A percentile compares a stretch with the other conserved stretches of the same genome.
Conservation (phyloP, 2,329 filamentous ascomycete species). For the Daldinia sp. region DNA sequence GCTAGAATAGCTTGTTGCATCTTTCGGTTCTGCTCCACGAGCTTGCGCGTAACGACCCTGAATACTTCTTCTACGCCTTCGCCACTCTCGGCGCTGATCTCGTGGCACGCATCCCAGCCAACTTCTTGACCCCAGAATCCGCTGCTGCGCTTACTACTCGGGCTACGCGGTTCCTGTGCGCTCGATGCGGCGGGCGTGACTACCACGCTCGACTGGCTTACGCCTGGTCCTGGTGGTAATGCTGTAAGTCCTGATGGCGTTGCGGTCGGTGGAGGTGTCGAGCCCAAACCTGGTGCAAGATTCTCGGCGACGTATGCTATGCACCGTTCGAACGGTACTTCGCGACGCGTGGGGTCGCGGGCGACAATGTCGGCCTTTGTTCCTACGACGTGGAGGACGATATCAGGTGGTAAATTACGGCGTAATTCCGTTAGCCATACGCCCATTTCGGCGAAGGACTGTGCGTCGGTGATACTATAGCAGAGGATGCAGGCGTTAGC, state of each 20-base stretch:
- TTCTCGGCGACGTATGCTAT: conserved; percentile 97
- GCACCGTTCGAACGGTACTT: conserved; percentile 94
- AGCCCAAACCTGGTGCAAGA: conserved; percentile 76
- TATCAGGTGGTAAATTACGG: conserved; percentile 79
- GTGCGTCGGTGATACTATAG: conserved; percentile 90
- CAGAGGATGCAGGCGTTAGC: conserved; percentile 94
- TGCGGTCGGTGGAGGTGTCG: conserved; percentile 76
- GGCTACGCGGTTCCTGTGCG: conserved; percentile 65
- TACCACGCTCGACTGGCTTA: conserved; percentile 48
- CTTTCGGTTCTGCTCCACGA: conserved; percentile 73
- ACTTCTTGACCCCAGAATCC: conserved; percentile 93
- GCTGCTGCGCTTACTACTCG: conserved; percentile 74
- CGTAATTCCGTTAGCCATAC: conserved; percentile 89
- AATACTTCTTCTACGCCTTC: conserved; percentile 98
- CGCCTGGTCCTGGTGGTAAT: conserved; percentile 47
- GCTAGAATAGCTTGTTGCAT: conserved; percentile 69
- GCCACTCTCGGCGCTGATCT: conserved; percentile 92
- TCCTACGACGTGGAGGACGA: conserved; percentile 93
- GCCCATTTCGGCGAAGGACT: conserved; percentile 92
- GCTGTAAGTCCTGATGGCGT: conserved; percentile 53
- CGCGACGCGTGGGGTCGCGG: conserved; percentile 79
- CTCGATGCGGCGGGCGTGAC: conserved; percentile 53
- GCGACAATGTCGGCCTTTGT: conserved; percentile 94
- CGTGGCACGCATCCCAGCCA: conserved; percentile 97
- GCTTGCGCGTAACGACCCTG: conserved; percentile 73